Evolutionary conservation across 306 rosid species (phyloP).

Genomic region (Fragaria vesca): DNA sequence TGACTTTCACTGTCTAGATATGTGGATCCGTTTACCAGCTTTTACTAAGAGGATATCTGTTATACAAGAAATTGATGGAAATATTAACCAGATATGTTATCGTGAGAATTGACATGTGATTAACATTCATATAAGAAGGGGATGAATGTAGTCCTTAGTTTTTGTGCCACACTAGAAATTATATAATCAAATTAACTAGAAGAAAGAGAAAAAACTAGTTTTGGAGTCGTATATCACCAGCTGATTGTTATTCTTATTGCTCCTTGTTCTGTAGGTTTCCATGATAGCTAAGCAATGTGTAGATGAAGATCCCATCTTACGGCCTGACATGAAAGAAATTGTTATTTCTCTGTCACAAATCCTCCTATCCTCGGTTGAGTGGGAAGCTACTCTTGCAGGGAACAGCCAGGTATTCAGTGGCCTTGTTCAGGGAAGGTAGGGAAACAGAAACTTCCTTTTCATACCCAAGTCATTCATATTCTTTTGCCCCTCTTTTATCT

Average conservation of each 20-base stretch:
- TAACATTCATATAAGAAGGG: background rate
- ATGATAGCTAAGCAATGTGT: conserved; percentile 90
- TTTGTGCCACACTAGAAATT: background rate
- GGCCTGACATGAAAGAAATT: conserved; percentile 90
- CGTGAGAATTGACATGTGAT: background rate
- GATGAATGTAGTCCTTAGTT: background rate
- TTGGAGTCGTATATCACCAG: background rate
- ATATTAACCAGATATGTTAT: background rate
- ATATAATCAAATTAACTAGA: background rate
- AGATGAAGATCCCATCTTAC: conserved; percentile 81
- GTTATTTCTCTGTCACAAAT: conserved; percentile 93
- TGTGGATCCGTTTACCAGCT: background rate
- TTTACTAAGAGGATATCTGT: background rate
- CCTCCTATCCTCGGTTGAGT: conserved; percentile 83
- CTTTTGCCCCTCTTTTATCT: conserved; percentile 12
- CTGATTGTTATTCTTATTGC: conserved; percentile 3
- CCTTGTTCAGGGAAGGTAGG: conserved; percentile 94
- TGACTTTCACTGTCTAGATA: conserved; percentile 13
- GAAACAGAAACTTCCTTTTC: conserved; percentile 22
- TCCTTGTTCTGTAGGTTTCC: conserved; percentile 54
- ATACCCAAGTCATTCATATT: conserved; percentile 13
- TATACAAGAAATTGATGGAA: background rate
- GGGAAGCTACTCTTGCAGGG: conserved; percentile 99
- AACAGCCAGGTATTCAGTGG: conserved; percentile 99
- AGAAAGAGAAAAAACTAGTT: background rate